Conservation (phyloP, 2,329 filamentous ascomycete species). For the Paramyrothecium sp. region DNA sequence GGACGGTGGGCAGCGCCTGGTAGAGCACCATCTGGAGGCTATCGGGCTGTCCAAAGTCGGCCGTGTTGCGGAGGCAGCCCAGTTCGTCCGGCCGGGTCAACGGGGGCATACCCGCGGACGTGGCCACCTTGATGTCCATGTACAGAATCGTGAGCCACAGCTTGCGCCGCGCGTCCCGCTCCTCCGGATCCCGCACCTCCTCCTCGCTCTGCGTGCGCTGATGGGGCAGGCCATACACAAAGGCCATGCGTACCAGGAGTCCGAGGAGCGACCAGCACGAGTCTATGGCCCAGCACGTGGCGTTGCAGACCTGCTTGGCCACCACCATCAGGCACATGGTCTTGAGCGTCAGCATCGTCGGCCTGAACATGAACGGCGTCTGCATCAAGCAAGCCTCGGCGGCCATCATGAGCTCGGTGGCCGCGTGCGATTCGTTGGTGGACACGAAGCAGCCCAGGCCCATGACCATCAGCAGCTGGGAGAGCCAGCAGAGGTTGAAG, state of each 20-base stretch:
- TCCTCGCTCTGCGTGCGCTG: slow-evolving; percentile 21
- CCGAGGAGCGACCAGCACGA: slow-evolving; percentile 33
- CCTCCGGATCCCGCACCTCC: slow-evolving; percentile 17
- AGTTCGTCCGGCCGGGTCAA: slow-evolving; percentile 29
- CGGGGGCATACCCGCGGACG: slow-evolving; percentile 32
- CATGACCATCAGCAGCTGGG: slow-evolving; percentile 32
- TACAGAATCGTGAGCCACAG: slow-evolving; percentile 35
- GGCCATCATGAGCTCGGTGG: slow-evolving; percentile 33
- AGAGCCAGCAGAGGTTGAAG: slow-evolving; percentile 28
- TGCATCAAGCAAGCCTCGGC: slow-evolving; percentile 35
- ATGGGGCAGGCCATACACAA: slow-evolving; percentile 32
- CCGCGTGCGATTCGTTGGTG: slow-evolving; percentile 26
- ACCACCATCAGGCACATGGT: slow-evolving; percentile 30
- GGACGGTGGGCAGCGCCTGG: slow-evolving; percentile 26
- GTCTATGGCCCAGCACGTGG: slow-evolving; percentile 34
- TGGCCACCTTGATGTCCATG: slow-evolving; percentile 32
- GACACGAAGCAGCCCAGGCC: slow-evolving; percentile 30
- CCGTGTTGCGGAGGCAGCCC: slow-evolving; percentile 18
- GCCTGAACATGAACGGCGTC: slow-evolving; percentile 35
- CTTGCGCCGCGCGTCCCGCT: slow-evolving; percentile 24
- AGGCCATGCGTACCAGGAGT: slow-evolving; percentile 29
- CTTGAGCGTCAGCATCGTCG: slow-evolving; percentile 28
- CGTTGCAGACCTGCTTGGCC: slow-evolving; percentile 34
- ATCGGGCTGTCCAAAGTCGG: slow-evolving; percentile 23
- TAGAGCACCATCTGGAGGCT: slow-evolving; percentile 30